These are phyloP conservation scores for Neoscytalidium dimidiatum DNA, from an alignment of 2,329 filamentous ascomycete species.

Conservation along the genomic window DNA sequence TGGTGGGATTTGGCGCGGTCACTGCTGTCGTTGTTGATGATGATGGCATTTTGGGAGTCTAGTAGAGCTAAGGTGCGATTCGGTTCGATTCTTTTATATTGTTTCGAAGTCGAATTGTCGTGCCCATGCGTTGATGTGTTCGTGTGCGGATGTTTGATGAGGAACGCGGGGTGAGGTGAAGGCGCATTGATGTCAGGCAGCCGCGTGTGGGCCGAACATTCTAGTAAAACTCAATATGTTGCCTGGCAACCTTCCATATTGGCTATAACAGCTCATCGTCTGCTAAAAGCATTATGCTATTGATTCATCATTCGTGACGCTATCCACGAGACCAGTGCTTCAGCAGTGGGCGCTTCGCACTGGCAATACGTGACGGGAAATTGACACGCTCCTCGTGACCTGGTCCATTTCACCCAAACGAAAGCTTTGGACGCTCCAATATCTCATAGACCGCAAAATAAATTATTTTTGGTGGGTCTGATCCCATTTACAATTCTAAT, in stretches of 20 bases:
- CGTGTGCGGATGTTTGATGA: not conserved
- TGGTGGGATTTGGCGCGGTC: not conserved
- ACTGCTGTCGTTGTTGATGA: not conserved
- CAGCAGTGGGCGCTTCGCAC: too few relatives aligned
- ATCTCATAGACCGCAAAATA: not conserved
- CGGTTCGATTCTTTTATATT: not conserved
- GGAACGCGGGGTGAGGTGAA: not conserved
- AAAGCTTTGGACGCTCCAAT: not conserved
- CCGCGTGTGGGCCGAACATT: not conserved
- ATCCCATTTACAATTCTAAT: slow-evolving; percentile 8
- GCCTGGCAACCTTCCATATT: not conserved
- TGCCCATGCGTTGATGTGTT: not conserved
- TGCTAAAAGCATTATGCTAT: too few relatives aligned
- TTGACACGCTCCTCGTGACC: not conserved
- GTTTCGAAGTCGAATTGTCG: not conserved
- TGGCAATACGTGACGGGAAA: too few relatives aligned
- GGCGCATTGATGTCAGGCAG: slow-evolving; percentile 3
- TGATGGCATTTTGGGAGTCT: not conserved
- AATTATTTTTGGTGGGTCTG: slow-evolving; percentile 5
- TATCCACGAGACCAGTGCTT: too few relatives aligned
- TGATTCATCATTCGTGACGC: too few relatives aligned
- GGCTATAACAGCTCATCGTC: not conserved
- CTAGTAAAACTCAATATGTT: not conserved
- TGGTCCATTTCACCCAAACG: too few relatives aligned
- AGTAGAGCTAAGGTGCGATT: not conserved